Conservation (phyloP, 768 basidiomycete genomes). For the Leccinum pellstonianum region DNA sequence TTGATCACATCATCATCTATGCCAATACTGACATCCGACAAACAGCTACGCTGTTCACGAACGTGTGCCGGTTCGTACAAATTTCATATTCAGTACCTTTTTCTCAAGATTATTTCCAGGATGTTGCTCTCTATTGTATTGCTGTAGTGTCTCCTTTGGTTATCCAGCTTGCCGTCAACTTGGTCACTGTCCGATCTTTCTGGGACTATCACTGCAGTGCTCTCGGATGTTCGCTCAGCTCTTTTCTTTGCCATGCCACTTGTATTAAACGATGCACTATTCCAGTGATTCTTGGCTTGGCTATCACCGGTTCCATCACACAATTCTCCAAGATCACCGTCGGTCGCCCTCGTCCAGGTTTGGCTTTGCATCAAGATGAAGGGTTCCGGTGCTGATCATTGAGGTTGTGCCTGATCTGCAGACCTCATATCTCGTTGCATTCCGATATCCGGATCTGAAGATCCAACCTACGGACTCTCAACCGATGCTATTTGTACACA, state of each 20-base stretch:
- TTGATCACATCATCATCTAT: background rate
- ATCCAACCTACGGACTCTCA: constrained; percentile 72
- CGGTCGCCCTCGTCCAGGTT: constrained; percentile 86
- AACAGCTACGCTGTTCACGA: constrained; percentile 69
- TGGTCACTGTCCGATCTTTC: constrained; percentile 71
- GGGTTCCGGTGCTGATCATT: background rate
- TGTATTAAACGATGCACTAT: background rate
- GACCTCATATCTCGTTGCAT: constrained; percentile 51
- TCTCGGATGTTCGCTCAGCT: constrained; percentile 41
- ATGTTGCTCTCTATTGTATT: constrained; percentile 51
- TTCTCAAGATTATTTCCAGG: constrained; percentile 29
- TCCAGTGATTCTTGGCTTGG: constrained; percentile 68
- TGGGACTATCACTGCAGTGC: constrained; percentile 85
- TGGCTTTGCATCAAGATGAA: background rate
- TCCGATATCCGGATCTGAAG: constrained; percentile 59
- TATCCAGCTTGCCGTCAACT: constrained; percentile 67
- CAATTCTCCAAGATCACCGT: constrained; percentile 85
- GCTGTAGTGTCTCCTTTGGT: constrained; percentile 64
- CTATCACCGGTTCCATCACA: constrained; percentile 78
- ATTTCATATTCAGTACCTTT: background rate
- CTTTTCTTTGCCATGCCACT: constrained; percentile 26
- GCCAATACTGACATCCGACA: constrained; percentile 7
- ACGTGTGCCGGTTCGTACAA: constrained; percentile 63
- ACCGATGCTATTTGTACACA: constrained; percentile 81
- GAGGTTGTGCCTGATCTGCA: constrained; percentile 5